Conservation (phyloP, 352 stramenopile genomes). For the Phytopythium litorale region DNA sequence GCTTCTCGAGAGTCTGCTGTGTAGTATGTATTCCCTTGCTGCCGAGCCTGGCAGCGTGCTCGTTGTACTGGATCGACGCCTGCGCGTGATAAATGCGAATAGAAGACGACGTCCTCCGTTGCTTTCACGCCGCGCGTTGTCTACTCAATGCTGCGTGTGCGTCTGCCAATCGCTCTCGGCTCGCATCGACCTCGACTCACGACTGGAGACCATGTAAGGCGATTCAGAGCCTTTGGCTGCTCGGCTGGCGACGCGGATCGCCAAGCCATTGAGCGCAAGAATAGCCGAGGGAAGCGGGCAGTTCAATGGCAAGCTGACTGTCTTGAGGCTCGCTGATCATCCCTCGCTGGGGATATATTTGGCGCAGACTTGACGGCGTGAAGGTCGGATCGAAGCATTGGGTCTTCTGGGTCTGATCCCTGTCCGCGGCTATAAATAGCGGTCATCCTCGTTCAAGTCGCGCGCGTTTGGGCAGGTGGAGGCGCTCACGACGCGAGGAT, state of each 20-base stretch:
- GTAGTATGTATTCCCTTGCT: constrained; percentile 1
- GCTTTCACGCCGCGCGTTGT: background rate
- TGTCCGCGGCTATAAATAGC: background rate
- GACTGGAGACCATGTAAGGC: background rate
- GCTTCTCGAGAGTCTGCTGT: background rate
- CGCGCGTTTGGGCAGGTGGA: no score
- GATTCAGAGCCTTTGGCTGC: background rate
- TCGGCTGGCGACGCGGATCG: background rate
- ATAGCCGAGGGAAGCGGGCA: background rate
- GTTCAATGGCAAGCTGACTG: background rate
- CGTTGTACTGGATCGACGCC: background rate
- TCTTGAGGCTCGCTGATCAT: background rate
- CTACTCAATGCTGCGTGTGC: no score
- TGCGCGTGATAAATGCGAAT: background rate
- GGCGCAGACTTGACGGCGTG: background rate
- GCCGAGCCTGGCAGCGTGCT: background rate
- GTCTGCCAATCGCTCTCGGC: background rate
- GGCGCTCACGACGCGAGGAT: background rate
- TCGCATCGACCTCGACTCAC: background rate
- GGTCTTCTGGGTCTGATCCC: background rate
- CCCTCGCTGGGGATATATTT: background rate
- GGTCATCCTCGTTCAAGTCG: background rate
- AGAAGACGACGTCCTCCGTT: background rate
- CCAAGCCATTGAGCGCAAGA: background rate
- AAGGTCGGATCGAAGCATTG: background rate